Conservation (phyloP, 352 stramenopile genomes). For the Stramenopiles sp. region DNA sequence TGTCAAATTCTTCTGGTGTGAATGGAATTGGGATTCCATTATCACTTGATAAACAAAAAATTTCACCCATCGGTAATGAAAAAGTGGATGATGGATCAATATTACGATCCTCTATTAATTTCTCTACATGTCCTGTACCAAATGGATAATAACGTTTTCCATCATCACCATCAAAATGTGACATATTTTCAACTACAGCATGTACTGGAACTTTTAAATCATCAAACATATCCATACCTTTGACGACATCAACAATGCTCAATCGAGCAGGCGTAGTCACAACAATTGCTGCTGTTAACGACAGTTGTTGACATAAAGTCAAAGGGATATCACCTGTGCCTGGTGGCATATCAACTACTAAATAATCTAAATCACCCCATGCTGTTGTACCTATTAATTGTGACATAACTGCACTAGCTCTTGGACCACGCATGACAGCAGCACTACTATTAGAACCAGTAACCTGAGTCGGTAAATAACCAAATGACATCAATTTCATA, state of each 20-base stretch:
- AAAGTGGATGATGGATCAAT: not conserved
- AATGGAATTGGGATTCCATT: too few species aligned
- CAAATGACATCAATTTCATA: slow-evolving; percentile 51
- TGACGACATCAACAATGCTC: slow-evolving; percentile 92
- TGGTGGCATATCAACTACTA: slow-evolving; percentile 89
- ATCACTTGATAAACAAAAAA: too few species aligned
- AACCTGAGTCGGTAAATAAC: slow-evolving; percentile 37
- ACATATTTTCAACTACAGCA: slow-evolving; percentile 98
- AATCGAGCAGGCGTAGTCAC: slow-evolving; percentile 77
- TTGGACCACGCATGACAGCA: slow-evolving; percentile 82
- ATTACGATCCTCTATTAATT: not conserved
- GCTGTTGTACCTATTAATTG: slow-evolving; percentile 83
- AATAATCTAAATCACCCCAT: slow-evolving; percentile 97
- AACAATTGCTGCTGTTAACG: slow-evolving; percentile 89
- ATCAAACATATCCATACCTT: slow-evolving; percentile 95
- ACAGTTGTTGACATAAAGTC: slow-evolving; percentile 81
- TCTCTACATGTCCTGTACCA: too few species aligned
- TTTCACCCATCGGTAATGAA: too few species aligned
- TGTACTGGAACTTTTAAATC: slow-evolving; percentile 74
- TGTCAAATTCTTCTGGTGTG: too few species aligned
- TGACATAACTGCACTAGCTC: slow-evolving; percentile 91
- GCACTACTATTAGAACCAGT: slow-evolving; percentile 10
- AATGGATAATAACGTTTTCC: slow-evolving; percentile 59
- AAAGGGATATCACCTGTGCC: slow-evolving; percentile 98
- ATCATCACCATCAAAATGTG: slow-evolving; percentile 75